Conservation (phyloP, 2,329 filamentous ascomycete species). For the Didymella exigua region DNA sequence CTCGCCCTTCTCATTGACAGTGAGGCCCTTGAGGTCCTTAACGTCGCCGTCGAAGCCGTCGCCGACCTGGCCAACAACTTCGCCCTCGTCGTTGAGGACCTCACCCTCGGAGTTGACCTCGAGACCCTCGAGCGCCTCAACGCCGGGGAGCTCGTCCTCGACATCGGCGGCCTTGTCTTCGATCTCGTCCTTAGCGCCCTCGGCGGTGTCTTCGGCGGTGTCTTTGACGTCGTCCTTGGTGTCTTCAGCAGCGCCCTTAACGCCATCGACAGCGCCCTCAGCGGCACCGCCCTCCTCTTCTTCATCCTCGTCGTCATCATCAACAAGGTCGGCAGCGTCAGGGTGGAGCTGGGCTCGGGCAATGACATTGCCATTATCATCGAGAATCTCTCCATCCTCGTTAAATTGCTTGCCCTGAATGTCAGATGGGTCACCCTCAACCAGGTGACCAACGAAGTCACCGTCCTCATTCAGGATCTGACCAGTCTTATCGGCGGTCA, state of each 20-base stretch:
- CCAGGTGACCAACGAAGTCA: slow-evolving; percentile 56
- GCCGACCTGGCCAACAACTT: slow-evolving; percentile 55
- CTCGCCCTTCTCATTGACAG: slow-evolving; percentile 58
- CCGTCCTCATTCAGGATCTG: slow-evolving; percentile 58
- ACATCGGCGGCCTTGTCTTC: slow-evolving; percentile 47
- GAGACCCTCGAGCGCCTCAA: slow-evolving; percentile 59
- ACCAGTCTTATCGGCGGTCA: slow-evolving; percentile 54
- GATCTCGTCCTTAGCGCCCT: slow-evolving; percentile 37
- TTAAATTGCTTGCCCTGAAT: slow-evolving; percentile 58
- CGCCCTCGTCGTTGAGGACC: slow-evolving; percentile 56
- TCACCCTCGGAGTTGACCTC: slow-evolving; percentile 58
- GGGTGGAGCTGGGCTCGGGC: slow-evolving; percentile 58
- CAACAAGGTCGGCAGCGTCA: slow-evolving; percentile 50
- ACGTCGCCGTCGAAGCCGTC: slow-evolving; percentile 52
- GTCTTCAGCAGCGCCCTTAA: slow-evolving; percentile 24
- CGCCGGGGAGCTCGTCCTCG: slow-evolving; percentile 58
- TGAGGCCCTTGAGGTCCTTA: slow-evolving; percentile 55
- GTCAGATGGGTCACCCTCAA: slow-evolving; percentile 55
- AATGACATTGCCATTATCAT: slow-evolving; percentile 60
- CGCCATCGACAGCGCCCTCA: slow-evolving; percentile 30
- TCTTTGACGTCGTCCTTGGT: slow-evolving; percentile 21
- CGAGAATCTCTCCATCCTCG: slow-evolving; percentile 61
- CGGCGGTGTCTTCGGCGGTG: slow-evolving; percentile 32
- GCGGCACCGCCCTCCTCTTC: slow-evolving; percentile 31
- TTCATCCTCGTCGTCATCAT: slow-evolving; percentile 41